Evolutionary conservation across 225 moss, liverwort and hornwort species (phyloP).

Genomic region (Straminergon stramineum): DNA sequence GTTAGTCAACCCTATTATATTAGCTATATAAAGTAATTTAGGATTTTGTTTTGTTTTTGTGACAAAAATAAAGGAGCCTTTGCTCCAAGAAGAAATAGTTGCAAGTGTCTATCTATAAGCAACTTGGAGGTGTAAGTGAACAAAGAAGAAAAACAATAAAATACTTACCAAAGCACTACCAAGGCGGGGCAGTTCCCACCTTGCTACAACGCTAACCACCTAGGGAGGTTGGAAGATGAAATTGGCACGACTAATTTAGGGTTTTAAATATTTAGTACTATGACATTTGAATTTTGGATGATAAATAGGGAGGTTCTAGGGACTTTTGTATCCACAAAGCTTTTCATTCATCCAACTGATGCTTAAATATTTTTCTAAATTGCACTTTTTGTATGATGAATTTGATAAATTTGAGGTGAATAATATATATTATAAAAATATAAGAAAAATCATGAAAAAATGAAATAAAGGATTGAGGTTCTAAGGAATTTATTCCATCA

Average conservation of each 20-base stretch:
- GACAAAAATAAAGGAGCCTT: no score
- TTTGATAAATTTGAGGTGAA: background rate
- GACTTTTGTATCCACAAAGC: background rate
- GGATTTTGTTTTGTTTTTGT: no score
- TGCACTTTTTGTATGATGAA: background rate
- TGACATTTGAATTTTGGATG: accelerated
- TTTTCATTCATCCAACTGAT: background rate
- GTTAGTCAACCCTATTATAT: background rate
- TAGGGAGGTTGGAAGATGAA: no score
- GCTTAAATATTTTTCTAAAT: background rate
- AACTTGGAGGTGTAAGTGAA: no score
- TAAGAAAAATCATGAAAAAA: background rate
- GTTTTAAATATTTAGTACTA: accelerated
- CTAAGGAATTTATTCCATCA: accelerated
- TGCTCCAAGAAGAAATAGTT: no score
- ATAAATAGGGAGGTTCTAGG: accelerated
- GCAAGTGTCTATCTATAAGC: no score
- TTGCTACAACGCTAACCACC: no score
- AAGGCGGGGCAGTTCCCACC: no score
- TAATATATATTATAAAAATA: background rate
- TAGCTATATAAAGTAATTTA: background rate
- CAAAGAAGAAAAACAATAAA: no score
- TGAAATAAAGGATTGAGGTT: accelerated
- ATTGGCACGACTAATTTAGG: no score
- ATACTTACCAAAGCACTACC: no score